Evolutionary conservation across 164 flowering plant species (phyloP).

Genomic region (Berberis vulgaris): DNA sequence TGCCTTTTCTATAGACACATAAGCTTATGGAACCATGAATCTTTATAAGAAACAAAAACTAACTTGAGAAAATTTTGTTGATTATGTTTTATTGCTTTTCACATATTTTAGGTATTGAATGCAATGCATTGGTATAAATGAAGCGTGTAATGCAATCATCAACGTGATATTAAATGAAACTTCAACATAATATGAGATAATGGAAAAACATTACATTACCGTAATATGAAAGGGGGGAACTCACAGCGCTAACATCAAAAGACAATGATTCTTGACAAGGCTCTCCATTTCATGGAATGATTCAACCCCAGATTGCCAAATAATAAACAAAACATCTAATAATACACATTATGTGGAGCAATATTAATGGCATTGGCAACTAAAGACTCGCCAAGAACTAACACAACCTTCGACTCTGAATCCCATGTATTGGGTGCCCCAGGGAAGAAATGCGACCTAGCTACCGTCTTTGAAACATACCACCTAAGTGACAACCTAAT

Average conservation of each 20-base stretch:
- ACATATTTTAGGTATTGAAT: not conserved
- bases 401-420: slow-evolving; percentile 38
- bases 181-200: not conserved
- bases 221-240: slow-evolving; percentile 16
- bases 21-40: no score
- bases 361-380: slow-evolving; percentile 64
- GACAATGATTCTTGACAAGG: slow-evolving; percentile 56
- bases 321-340: slow-evolving; percentile 42
- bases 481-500: slow-evolving; percentile 42
- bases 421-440: slow-evolving; percentile 21
- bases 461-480: slow-evolving; percentile 37
- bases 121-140: not conserved
- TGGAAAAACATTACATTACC: not conserved
- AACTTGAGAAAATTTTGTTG: no score
- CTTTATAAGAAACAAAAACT: no score
- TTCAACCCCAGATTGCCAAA: slow-evolving; percentile 79
- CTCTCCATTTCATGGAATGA: slow-evolving; percentile 73
- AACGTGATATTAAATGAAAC: not conserved
- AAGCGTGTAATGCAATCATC: no score
- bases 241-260: slow-evolving; percentile 49
- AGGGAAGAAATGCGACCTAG: slow-evolving; percentile 48
- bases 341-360: slow-evolving; percentile 50
- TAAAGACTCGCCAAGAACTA: slow-evolving; percentile 70
- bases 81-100: no score
- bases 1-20: no score